A percentile compares a stretch with the other conserved stretches of the same genome.
Evolutionary conservation across 768 basidiomycete species (phyloP).

Genomic region (Macrolepiota dolichaula): DNA sequence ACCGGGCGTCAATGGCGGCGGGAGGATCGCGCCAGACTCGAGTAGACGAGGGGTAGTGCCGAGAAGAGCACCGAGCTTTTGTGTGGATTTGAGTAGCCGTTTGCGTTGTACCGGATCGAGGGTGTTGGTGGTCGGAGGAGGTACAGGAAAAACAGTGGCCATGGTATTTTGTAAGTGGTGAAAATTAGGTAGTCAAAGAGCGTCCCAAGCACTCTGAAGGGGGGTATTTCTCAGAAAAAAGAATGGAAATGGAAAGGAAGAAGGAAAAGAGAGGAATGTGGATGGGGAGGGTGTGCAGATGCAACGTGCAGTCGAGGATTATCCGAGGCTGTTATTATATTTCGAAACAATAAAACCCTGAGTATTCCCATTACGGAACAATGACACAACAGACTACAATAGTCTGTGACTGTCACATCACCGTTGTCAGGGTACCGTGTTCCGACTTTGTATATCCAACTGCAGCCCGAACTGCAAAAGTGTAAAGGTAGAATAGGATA

Average conservation of each 20-base stretch:
- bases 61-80: slow-evolving; percentile 53
- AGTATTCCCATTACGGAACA: background rate
- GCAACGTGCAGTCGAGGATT: background rate
- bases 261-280: background rate
- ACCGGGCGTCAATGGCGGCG: slow-evolving; percentile 12
- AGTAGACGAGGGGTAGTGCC: slow-evolving; percentile 40
- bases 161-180: background rate
- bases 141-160: slow-evolving; percentile 12
- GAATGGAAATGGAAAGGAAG: background rate
- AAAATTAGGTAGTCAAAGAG: background rate
- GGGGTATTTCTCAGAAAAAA: background rate
- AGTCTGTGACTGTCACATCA: background rate
- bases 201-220: background rate
- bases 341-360: background rate
- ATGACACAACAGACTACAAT: background rate
- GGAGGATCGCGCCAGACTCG: slow-evolving; percentile 14
- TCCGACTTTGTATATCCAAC: too few relatives aligned
- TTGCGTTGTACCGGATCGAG: slow-evolving; percentile 43
- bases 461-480: too few relatives aligned
- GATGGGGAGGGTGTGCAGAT: background rate
- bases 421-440: background rate
- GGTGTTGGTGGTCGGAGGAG: slow-evolving; percentile 49
- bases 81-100: slow-evolving; percentile 54
- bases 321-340: background rate
- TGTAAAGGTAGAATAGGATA: too few relatives aligned